These are phyloP conservation scores for Penicillium manginii DNA, from an alignment of 495 filamentous ascomycete genomes.

Conservation along the genomic window DNA sequence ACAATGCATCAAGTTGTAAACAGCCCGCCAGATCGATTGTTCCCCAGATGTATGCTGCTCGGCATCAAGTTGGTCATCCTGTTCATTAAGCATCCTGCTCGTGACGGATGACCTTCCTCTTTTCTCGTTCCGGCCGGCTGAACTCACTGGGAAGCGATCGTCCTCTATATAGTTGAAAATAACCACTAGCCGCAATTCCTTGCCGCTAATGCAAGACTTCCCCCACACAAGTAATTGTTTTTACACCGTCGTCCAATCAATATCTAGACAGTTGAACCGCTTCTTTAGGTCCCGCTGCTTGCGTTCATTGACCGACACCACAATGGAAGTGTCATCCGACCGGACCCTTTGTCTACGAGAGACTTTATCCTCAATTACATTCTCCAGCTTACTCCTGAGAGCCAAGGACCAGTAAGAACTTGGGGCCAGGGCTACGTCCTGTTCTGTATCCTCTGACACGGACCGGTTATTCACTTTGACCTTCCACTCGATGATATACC, in stretches of 20 bases:
- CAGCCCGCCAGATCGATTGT: too few relatives aligned
- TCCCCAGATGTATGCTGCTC: too few relatives aligned
- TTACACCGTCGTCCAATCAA: constrained; percentile 10
- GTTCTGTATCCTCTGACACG: neutral
- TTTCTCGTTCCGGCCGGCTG: constrained; percentile 7
- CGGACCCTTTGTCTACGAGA: constrained; percentile 3
- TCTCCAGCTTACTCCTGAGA: constrained; percentile 1
- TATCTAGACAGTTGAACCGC: neutral
- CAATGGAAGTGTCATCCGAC: too few relatives aligned
- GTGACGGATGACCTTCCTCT: too few relatives aligned
- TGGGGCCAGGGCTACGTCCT: constrained; percentile 29
- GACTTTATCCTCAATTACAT: neutral
- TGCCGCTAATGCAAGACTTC: neutral
- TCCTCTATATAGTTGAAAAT: constrained; percentile 17
- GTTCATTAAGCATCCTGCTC: too few relatives aligned
- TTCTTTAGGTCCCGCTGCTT: constrained; percentile 2
- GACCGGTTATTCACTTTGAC: neutral
- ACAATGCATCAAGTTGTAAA: too few relatives aligned
- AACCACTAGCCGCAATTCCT: constrained; percentile 14
- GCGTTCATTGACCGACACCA: constrained; percentile 11
- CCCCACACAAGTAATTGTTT: constrained; percentile 11
- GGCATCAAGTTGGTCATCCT: too few relatives aligned
- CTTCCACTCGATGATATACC: neutral
- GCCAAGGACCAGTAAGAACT: constrained; percentile 29
- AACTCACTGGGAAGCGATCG: neutral